Base-by-base conservation (phyloP, 1,284 basidiomycete species). In the Stygiomarasmius scandens region DNA sequence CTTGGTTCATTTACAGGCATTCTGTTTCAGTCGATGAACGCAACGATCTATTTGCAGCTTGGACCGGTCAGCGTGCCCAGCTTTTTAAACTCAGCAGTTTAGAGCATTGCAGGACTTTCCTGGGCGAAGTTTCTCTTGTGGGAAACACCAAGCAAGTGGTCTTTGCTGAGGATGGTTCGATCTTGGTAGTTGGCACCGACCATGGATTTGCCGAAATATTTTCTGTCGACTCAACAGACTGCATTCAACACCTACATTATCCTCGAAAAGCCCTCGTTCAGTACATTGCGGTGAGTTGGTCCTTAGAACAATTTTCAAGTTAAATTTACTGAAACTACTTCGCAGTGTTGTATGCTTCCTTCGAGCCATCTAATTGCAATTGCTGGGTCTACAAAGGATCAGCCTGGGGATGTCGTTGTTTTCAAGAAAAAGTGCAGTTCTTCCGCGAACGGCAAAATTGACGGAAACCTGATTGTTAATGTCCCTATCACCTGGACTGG, bases 171-270 rank as follows among this genome's bases (percentile, higher is more conserved):
- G n/a, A 50, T 9, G 25, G 25, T n/a, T 43, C 25, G 6, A 32
- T 16, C 5, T 34, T 54, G 11, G 36, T 58, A 8, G 56, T 29
- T 3, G 56, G 56, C 14, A 54, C 56, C 2, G 56, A 54, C 36
- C 14, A 45, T 25, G 56, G 46, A 19, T 48, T 24, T 34, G 52
- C 56, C 9, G 45, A 20, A 11, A 8, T 58, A 4, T 58, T 49
- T 22, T n/a, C 48, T 23, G 23, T 54, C 10, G 11, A 43, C 5
- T 27, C 12, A 22, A 45, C 43, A 1, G n/a, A 32, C 8, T 12
- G 47, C 14, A 16, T 48, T 9, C 56, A 58, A 27, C 36, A 2
- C 2, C 44, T 58, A 5, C 23, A 20, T 14, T 58, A 58, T 24
- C 41, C 20, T 8, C n/a, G 20, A 27, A 44, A 32, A 2, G 52